Evolutionary conservation across 345 rosid genomes (phyloP), one percentile per base, ranked within the genome.

Genomic region (Linum tenue): DNA sequence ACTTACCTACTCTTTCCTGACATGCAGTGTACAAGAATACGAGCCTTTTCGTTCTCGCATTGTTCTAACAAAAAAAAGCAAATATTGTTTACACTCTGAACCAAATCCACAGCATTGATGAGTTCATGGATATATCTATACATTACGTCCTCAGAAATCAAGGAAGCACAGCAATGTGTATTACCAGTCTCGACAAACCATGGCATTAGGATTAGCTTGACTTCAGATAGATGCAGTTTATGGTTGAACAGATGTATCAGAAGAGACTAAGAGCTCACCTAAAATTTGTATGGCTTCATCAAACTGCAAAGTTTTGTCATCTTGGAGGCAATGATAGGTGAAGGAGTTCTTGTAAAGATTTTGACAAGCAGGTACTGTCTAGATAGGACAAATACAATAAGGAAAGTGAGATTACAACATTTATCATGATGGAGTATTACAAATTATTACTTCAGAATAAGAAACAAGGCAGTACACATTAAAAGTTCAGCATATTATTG

Each of bases 11-110:
- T 95, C 83, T 89, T 95, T 3, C 97, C 99, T 0, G 86, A 86
- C 99, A 89, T 95, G 81, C 99, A 95, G 70, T 95, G 97, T 80
- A 95, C 99, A 65, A 95, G 99, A 72, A 91, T 96, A 59, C 96
- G 92, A 64, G 91, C 90, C 77, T 85, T 95, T 68, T 91, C 99
- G 79, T 74, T 85, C 72, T 91, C 92, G 69, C 97, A 95, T 81
- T 89, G 89, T 70, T 87, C 99, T 95, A 85, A 71, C 31, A 22
- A 22, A 22, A 73, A 76, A 72, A 42, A 22, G 44, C 37, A 31
- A 22, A 22, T 22, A 22, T 50, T 39, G 59, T 31, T 69, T 42
- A 60, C 14, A 36, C 50, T 37, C 51, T 50, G 55, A 62, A 62
- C 53, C 12, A 48, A 48, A 48, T 48, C 53, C 53, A 48, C 3